phyloP scores from a whole-genome alignment of 768 basidiomycete species.

The Phlebiopsis gigantea region DNA sequence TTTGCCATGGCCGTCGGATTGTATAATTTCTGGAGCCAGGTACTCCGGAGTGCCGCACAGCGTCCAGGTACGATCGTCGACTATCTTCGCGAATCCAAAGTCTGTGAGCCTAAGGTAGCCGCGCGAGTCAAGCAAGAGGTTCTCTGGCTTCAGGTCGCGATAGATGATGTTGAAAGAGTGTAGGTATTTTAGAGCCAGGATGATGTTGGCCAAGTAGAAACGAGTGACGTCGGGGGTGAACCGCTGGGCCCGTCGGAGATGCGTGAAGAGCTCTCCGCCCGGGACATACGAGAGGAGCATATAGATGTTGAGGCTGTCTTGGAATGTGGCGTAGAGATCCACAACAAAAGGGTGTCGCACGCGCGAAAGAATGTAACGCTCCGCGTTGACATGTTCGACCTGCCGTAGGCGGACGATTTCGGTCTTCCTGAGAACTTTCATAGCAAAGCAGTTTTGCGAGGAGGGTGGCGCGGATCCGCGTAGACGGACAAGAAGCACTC shows the following conservation, averaged over 20 bases:
- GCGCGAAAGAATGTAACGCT: slow-evolving; percentile 87
- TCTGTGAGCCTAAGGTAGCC: slow-evolving; percentile 96
- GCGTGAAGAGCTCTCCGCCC: slow-evolving; percentile 96
- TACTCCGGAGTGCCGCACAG: slow-evolving; percentile 96
- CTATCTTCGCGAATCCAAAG: slow-evolving; percentile 97
- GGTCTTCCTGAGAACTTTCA: slow-evolving; percentile 85
- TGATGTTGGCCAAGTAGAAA: slow-evolving; percentile 95
- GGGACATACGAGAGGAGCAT: slow-evolving; percentile 97
- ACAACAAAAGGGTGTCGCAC: slow-evolving; percentile 95
- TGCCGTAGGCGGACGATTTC: slow-evolving; percentile 89
- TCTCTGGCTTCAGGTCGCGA: slow-evolving; percentile 97
- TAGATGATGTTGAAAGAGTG: slow-evolving; percentile 98
- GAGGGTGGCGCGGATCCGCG: slow-evolving; percentile 40
- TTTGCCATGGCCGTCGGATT: slow-evolving; percentile 96
- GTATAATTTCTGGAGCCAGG: slow-evolving; percentile 96
- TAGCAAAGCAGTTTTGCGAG: slow-evolving; percentile 65
- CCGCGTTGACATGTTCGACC: slow-evolving; percentile 96
- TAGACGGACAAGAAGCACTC: slow-evolving; percentile 86
- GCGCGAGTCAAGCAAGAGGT: slow-evolving; percentile 88
- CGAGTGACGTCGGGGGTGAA: slow-evolving; percentile 97
- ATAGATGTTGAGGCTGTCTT: slow-evolving; percentile 95
- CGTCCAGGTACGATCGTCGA: slow-evolving; percentile 97
- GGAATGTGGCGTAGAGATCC: slow-evolving; percentile 92
- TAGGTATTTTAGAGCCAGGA: slow-evolving; percentile 90
- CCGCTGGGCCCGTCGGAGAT: slow-evolving; percentile 87